Evolutionary conservation across 208 protist genomes (phyloP).

Genomic region (Leishmania mexicana): DNA sequence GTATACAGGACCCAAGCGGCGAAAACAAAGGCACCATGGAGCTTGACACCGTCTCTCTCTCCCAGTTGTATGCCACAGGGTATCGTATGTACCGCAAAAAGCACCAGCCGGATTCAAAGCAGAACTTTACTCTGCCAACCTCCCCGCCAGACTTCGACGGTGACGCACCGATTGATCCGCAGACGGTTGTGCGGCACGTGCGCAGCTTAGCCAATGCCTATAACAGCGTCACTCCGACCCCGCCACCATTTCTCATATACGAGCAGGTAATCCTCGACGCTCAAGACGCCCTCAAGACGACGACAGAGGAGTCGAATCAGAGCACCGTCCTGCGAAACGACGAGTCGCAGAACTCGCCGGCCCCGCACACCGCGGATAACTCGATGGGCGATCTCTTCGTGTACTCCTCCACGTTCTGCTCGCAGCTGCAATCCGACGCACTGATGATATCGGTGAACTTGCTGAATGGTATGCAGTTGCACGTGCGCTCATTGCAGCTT

Average conservation of each 20-base stretch:
- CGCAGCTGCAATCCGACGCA: slow-evolving; percentile 36
- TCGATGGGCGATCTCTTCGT: slow-evolving; percentile 30
- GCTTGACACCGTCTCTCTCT: slow-evolving; percentile 52
- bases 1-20: slow-evolving; percentile 62
- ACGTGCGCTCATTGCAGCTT: slow-evolving; percentile 31
- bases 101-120: slow-evolving; percentile 19
- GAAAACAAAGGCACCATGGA: slow-evolving; percentile 32
- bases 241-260: slow-evolving; percentile 76
- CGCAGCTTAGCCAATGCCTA: slow-evolving; percentile 67
- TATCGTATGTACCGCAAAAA: slow-evolving; percentile 69
- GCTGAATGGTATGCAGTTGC: slow-evolving; percentile 24
- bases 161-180: slow-evolving; percentile 56
- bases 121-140: slow-evolving; percentile 44
- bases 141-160: slow-evolving; percentile 82
- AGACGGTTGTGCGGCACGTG: slow-evolving; percentile 69
- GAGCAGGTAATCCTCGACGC: slow-evolving; percentile 56
- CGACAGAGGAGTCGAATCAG: slow-evolving; percentile 29
- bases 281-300: slow-evolving; percentile 21
- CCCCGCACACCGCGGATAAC: slow-evolving; percentile 11
- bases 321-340: slow-evolving; percentile 16
- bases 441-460: slow-evolving; percentile 37
- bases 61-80: slow-evolving; percentile 62
- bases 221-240: slow-evolving; percentile 39
- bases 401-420: slow-evolving; percentile 31
- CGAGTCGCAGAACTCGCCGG: slow-evolving; percentile 14